phyloP scores from a whole-genome alignment of 1,284 basidiomycete genomes.

The Irpex sp. region DNA sequence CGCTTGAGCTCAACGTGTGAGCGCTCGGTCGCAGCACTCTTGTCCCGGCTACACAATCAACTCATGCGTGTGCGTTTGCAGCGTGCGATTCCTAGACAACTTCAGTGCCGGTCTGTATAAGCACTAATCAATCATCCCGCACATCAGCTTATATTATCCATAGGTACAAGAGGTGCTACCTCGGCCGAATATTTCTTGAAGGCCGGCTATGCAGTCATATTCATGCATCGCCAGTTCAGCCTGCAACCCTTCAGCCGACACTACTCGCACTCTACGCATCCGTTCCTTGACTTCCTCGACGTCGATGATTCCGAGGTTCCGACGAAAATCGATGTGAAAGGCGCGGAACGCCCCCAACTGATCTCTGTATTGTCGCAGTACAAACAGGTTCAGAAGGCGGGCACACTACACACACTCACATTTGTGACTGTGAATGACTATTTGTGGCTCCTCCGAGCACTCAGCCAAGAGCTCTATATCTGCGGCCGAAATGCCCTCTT shows the following conservation, averaged over 20 bases:
- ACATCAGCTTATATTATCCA: neutral
- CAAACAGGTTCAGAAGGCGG: slow-evolving; percentile 73
- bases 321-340: slow-evolving; percentile 58
- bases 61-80: slow-evolving; percentile 35
- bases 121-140: too few species aligned
- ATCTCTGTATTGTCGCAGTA: slow-evolving; percentile 78
- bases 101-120: slow-evolving; percentile 99
- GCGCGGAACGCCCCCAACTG: slow-evolving; percentile 62
- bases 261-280: slow-evolving; percentile 97
- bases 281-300: slow-evolving; percentile 94
- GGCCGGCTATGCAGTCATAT: slow-evolving; percentile 95
- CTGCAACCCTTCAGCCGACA: slow-evolving; percentile 95
- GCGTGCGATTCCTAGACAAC: slow-evolving; percentile 97
- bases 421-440: slow-evolving; percentile 98
- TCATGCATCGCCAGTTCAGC: slow-evolving; percentile 97
- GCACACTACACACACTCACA: slow-evolving; percentile 79
- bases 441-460: slow-evolving; percentile 85
- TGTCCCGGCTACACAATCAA: slow-evolving; percentile 13
- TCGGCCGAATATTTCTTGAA: slow-evolving; percentile 97
- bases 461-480: slow-evolving; percentile 69
- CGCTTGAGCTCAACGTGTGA: slow-evolving; percentile 95
- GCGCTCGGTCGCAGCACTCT: slow-evolving; percentile 31
- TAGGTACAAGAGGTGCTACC: slow-evolving; percentile 93
- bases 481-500: slow-evolving; percentile 81
- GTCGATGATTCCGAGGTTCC: slow-evolving; percentile 43